Conservation (phyloP, 169 alveolate species). For the Theileria parva region DNA sequence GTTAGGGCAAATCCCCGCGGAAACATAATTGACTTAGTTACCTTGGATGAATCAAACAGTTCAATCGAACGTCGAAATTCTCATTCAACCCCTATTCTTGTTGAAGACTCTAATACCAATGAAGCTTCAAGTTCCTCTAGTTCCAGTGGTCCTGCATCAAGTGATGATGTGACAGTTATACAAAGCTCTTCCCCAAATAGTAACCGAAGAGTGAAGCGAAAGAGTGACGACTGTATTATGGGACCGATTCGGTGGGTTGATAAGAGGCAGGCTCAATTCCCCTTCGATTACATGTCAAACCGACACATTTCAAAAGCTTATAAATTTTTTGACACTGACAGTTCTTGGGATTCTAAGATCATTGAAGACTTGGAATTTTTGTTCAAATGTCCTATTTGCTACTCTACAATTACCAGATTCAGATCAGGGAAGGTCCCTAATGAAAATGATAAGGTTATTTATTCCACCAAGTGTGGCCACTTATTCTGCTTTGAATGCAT, state of each 20-base stretch:
- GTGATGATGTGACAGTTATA: not conserved
- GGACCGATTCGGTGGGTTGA: slow-evolving; percentile 62
- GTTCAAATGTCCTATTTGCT: slow-evolving; percentile 67
- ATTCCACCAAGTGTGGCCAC: slow-evolving; percentile 69
- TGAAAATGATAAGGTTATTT: slow-evolving; percentile 56
- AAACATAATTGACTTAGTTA: not conserved
- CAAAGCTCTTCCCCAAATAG: not conserved
- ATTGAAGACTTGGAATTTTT: slow-evolving; percentile 58
- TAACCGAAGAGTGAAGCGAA: not conserved
- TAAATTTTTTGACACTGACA: slow-evolving; percentile 22
- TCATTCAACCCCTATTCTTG: slow-evolving; percentile 10
- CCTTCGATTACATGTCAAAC: slow-evolving; percentile 33
- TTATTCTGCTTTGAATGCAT: slow-evolving; percentile 65
- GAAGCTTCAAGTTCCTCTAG: not conserved
- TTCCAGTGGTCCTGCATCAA: not conserved
- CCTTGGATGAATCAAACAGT: not conserved
- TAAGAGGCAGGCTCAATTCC: not conserved
- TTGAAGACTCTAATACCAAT: slow-evolving; percentile 7
- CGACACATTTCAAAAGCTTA: slow-evolving; percentile 36
- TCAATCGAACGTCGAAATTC: not conserved
- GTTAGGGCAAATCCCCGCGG: not conserved
- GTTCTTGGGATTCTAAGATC: not conserved
- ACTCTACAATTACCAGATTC: slow-evolving; percentile 63
- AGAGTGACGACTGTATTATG: slow-evolving; percentile 47
- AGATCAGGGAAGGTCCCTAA: slow-evolving; percentile 58